A percentile compares a stretch with the other conserved stretches of the same genome.
These are phyloP conservation scores for Obelidium mucronatum DNA, from an alignment of 192 early-diverging fungal genomes.

Conservation along the genomic window DNA sequence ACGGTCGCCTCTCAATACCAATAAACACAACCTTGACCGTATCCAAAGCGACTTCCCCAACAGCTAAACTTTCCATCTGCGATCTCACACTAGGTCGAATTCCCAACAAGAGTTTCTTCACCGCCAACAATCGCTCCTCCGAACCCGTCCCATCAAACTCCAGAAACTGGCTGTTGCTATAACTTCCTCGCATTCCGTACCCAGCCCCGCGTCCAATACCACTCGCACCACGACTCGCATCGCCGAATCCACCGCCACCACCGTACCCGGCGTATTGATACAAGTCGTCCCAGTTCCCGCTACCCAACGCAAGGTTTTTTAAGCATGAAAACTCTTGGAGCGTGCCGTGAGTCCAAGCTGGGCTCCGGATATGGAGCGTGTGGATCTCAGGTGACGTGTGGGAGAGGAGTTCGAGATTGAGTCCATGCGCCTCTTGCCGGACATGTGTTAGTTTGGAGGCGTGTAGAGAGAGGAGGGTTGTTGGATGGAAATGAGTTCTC, in stretches of 20 bases:
- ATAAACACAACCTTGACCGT: conserved; percentile 8
- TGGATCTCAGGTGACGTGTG: not conserved
- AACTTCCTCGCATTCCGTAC: not conserved
- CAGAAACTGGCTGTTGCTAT: not conserved
- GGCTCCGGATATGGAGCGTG: conserved; percentile 13
- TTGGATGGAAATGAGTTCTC: no score
- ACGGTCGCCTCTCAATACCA: not conserved
- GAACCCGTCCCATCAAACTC: not conserved
- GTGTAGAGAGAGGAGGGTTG: not conserved
- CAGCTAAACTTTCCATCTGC: conserved; percentile 5
- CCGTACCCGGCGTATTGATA: not conserved
- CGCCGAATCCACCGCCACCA: conserved; percentile 1
- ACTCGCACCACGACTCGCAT: not conserved
- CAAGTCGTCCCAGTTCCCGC: conserved; percentile 22
- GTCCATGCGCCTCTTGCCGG: conserved; percentile 25
- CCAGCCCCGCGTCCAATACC: not conserved
- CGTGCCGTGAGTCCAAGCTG: not conserved
- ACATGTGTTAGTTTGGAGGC: conserved; percentile 5
- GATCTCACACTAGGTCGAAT: not conserved
- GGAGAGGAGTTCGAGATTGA: not conserved
- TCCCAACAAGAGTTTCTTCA: conserved; percentile 17
- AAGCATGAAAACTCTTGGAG: not conserved
- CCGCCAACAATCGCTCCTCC: not conserved
- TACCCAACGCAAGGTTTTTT: conserved; percentile 1
- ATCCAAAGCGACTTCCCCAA: conserved; percentile 23